A percentile compares a stretch with the other conserved stretches of the same genome.
Conservation (phyloP, 345 rosid genomes). For the Salix purpurea region DNA sequence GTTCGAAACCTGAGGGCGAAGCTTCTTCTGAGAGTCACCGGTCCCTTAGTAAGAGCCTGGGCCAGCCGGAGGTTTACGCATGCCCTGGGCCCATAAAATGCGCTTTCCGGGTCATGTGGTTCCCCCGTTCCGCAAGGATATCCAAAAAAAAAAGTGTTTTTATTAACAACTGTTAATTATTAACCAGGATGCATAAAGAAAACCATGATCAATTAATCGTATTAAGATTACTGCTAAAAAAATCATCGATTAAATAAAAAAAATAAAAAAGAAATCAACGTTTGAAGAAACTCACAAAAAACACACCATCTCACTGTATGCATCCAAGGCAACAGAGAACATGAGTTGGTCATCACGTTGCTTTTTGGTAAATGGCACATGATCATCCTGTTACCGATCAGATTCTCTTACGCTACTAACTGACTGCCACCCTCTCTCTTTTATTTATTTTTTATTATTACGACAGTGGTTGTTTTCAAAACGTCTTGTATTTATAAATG, state of each 20-base stretch:
- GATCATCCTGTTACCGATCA: not conserved
- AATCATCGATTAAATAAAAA: not conserved
- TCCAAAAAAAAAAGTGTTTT: too few species aligned
- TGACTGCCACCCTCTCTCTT: not conserved
- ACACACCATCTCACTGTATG: not conserved
- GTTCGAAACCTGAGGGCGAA: too few species aligned
- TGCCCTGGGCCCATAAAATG: too few species aligned
- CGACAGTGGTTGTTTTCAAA: too few species aligned
- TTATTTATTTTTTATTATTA: too few species aligned
- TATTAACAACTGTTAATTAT: not conserved
- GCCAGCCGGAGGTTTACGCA: too few species aligned
- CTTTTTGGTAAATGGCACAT: not conserved
- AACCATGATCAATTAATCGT: too few species aligned
- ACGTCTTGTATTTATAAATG: too few species aligned
- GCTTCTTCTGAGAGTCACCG: too few species aligned
- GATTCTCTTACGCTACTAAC: not conserved
- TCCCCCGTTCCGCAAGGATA: too few species aligned
- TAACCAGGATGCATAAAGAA: not conserved
- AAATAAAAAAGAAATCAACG: not conserved
- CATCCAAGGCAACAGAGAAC: not conserved
- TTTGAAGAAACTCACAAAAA: not conserved
- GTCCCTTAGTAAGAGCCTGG: too few species aligned
- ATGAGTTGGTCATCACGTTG: constrained; percentile 11
- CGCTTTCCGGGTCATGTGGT: too few species aligned
- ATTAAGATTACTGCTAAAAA: not conserved